Conservation (phyloP, 331 rosid species). For the Acacia pycnantha region DNA sequence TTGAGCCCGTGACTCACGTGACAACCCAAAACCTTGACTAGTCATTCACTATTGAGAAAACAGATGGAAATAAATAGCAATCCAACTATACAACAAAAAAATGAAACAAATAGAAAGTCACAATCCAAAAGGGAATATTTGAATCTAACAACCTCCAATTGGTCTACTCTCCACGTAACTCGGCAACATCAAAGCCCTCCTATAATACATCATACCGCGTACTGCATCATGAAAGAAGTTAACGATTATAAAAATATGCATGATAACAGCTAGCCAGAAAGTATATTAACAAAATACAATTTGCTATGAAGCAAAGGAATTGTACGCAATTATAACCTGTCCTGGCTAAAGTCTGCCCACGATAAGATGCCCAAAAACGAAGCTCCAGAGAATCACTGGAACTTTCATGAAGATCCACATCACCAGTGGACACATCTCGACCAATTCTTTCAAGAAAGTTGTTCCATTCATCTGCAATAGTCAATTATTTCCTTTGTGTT, state of each 20-base stretch:
- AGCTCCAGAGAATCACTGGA: conserved; percentile 84
- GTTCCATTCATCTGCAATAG: conserved; percentile 86
- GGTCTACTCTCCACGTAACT: conserved; percentile 81
- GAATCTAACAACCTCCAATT: conserved; percentile 65
- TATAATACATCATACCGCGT: conserved; percentile 99
- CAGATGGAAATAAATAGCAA: conserved; percentile 29
- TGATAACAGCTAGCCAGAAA: conserved; percentile 3
- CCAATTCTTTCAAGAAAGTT: conserved; percentile 94
- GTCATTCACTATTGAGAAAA: conserved; percentile 46
- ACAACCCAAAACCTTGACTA: conserved; percentile 75
- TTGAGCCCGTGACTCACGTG: conserved; percentile 88
- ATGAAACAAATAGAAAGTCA: neutral
- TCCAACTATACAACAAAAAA: conserved; percentile 11
- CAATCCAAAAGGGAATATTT: neutral
- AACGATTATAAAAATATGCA: conserved; percentile 5
- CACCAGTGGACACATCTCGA: conserved; percentile 65
- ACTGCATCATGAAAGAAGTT: conserved; percentile 50
- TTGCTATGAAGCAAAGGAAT: neutral
- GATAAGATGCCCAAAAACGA: conserved; percentile 97
- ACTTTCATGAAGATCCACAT: conserved; percentile 71
- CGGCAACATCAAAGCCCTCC: conserved; percentile 96
- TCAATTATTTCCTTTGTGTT: neutral
- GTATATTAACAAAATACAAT: neutral
- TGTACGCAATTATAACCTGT: conserved; percentile 58
- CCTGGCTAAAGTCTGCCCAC: conserved; percentile 97